Evolutionary conservation across 2,329 filamentous ascomycete species (phyloP), one percentile per base, ranked within the genome.

Genomic region (Hymenotorrendiella dingleyae): DNA sequence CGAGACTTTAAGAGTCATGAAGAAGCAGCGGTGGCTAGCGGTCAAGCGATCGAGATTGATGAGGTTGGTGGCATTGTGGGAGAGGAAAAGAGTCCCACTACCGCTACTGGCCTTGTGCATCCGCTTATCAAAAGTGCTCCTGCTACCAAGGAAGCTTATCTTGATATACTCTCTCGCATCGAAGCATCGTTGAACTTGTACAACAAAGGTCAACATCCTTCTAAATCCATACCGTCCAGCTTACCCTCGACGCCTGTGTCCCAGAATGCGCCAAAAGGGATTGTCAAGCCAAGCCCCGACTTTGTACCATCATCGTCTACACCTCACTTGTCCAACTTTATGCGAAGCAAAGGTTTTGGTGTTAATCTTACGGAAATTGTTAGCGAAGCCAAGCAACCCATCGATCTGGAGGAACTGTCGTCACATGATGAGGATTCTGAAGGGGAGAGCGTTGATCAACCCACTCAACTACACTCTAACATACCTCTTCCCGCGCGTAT

Each of bases 1-100:
- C 78, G 87, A 46, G 89, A 94, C 51, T 97, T 90, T 71, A 91
- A 94, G 67, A 96, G 88, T 56, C 93, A 98, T 59, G 91, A 97
- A 63, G 87, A 90, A 58, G 93, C 93, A 49, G 93, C 91, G 24
- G 75, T 90, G 43, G 84, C 86, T 46, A 94, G 88, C 55, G 93
- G 93, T 40, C 82, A 90, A 53, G 80, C 84, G 10, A 79, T 95
- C 45, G 86, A 94, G 55, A 70, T 78, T 49, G 76, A 84, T 50
- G 80, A 84, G 41, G 64, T 64, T 21, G 71, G 71, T 33, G 64
- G 65, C 40, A 61, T 72, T 45, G 63, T 72, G 42, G 69, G 65
- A 23, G 66, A 69, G 41, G 68, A 69, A 41, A 71, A 62, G 50
- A 47, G 33, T 14, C 49, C 55, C 17, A 41, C 46, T 23, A 33